phyloP scores from a whole-genome alignment of 139 green algal species.

The Chlamydomonas asymmetrica region DNA sequence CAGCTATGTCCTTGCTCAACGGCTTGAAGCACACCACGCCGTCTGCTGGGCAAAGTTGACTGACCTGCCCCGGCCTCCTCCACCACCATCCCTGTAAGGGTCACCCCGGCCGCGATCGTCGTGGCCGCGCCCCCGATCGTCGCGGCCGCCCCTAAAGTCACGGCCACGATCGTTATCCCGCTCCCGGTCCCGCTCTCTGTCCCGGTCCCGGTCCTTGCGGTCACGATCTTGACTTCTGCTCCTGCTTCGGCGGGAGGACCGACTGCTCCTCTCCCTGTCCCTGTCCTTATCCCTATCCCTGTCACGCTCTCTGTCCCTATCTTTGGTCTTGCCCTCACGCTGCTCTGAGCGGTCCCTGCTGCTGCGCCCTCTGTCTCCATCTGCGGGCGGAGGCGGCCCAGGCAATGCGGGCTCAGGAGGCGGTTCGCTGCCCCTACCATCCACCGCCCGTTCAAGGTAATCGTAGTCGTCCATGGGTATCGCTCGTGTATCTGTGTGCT shows the following conservation, averaged over 20 bases:
- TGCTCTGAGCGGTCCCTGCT: not conserved
- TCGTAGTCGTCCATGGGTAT: conserved; percentile 24
- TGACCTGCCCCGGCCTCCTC: not conserved
- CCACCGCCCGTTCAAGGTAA: conserved; percentile 43
- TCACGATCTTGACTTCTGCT: conserved; percentile 8
- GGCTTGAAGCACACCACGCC: not conserved
- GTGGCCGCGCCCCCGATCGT: not conserved
- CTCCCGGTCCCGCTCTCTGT: conserved; percentile 10
- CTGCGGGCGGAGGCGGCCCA: not conserved
- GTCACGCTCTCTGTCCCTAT: conserved; percentile 7
- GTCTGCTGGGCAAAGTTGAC: not conserved
- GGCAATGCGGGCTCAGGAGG: not conserved
- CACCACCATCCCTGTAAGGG: not conserved
- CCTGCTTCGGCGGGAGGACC: conserved; percentile 15
- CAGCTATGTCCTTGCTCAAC: not conserved
- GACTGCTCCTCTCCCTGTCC: conserved; percentile 3
- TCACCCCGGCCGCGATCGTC: not conserved
- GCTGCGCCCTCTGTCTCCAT: not conserved
- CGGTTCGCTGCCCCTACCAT: conserved; percentile 2
- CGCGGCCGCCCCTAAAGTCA: not conserved
- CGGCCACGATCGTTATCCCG: conserved; percentile 12
- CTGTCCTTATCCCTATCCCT: not conserved
- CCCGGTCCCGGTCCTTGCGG: conserved; percentile 9
- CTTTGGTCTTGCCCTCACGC: not conserved
- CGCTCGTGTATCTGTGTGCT: too few species aligned